phyloP scores from a whole-genome alignment of 2,329 filamentous ascomycete species.

The Sphaerulina musiva region DNA sequence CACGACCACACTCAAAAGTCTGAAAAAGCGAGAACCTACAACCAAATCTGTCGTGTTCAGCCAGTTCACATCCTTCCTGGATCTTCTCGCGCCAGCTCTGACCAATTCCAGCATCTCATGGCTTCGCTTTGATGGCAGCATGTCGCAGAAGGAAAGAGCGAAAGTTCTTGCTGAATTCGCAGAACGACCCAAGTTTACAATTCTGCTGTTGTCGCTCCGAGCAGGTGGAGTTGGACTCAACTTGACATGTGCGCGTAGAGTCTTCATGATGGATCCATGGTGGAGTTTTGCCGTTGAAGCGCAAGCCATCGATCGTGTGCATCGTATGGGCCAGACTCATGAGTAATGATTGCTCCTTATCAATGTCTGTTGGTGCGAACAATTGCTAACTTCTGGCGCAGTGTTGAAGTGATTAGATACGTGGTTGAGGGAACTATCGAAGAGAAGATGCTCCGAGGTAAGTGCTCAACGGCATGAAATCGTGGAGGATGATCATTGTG shows the following conservation, averaged over 20 bases:
- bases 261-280: constrained; percentile 99
- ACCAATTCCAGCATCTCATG: constrained; percentile 63
- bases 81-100: constrained; percentile 80
- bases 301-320: constrained; percentile 94
- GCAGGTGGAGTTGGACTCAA: constrained; percentile 94
- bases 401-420: constrained; percentile 82
- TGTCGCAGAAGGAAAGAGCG: constrained; percentile 78
- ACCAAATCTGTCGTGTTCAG: constrained; percentile 87
- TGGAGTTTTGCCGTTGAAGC: constrained; percentile 97
- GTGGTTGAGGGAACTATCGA: constrained; percentile 88
- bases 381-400: constrained; percentile 40
- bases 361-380: not conserved
- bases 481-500: too few species aligned
- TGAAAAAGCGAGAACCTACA: constrained; percentile 58
- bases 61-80: constrained; percentile 94
- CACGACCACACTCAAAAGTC: constrained; percentile 63
- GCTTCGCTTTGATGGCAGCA: constrained; percentile 84
- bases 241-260: constrained; percentile 76
- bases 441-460: constrained; percentile 72
- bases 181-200: constrained; percentile 51
- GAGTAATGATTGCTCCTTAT: constrained; percentile 43
- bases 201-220: constrained; percentile 76
- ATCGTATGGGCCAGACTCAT: constrained; percentile 87
- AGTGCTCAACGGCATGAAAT: too few species aligned
- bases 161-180: constrained; percentile 69